A percentile compares a stretch with the other conserved stretches of the same genome.
phyloP scores from a whole-genome alignment of 2,329 filamentous ascomycete genomes.

The Colletotrichum spaethianum region DNA sequence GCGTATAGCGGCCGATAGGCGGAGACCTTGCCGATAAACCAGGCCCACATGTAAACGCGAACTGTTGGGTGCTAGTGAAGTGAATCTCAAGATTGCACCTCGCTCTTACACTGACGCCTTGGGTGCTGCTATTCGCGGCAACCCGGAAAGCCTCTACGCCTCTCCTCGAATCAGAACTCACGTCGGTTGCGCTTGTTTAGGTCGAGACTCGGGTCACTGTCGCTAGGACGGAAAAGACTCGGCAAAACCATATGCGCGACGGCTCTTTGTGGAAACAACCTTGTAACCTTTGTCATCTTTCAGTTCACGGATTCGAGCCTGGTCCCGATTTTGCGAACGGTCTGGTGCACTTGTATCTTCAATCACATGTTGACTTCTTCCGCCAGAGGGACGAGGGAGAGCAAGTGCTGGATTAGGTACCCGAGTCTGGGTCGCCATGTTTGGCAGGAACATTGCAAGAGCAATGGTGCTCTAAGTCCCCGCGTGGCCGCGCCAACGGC shows the following conservation, averaged over 20 bases:
- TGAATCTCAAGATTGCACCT: not conserved
- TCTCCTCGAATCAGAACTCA: not conserved
- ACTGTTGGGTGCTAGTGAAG: conserved; percentile 2
- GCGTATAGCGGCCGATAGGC: not conserved
- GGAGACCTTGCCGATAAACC: not conserved
- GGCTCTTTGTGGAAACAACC: not conserved
- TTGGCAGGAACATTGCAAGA: not conserved
- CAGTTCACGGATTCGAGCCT: not conserved
- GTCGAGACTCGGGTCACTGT: not conserved
- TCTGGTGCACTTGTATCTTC: not conserved
- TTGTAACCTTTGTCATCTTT: not conserved
- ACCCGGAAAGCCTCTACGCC: not conserved
- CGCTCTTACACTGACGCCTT: not conserved
- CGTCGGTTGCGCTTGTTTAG: not conserved
- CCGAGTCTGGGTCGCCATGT: not conserved
- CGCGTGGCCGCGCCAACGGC: not conserved
- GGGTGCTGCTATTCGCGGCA: not conserved
- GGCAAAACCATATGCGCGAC: not conserved
- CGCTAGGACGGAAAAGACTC: not conserved
- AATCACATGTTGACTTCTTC: not conserved
- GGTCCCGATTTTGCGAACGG: too few species aligned
- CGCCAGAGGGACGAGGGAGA: conserved; percentile 8
- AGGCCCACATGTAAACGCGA: conserved; percentile 1
- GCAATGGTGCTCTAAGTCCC: not conserved
- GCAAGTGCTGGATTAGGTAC: too few species aligned